phyloP scores from a whole-genome alignment of 2,329 filamentous ascomycete genomes.

The Aspergillus sp. region DNA sequence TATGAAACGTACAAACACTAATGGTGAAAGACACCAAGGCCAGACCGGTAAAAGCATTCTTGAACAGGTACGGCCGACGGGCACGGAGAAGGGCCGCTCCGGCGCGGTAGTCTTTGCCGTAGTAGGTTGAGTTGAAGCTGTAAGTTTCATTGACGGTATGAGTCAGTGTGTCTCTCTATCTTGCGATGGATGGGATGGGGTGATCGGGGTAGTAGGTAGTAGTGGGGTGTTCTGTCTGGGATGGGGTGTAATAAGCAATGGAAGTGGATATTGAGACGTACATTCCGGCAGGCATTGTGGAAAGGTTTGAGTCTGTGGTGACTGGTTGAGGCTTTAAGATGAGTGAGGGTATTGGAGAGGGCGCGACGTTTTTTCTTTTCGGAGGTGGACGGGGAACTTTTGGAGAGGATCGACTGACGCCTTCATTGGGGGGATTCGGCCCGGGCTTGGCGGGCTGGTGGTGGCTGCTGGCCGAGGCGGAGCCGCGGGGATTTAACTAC shows the following conservation, averaged over 20 bases:
- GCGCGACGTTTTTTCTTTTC: neutral
- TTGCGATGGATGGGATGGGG: neutral
- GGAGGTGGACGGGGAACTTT: neutral
- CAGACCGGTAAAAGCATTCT: conserved; percentile 81
- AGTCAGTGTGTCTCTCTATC: neutral
- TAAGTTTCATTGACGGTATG: neutral
- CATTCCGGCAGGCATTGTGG: conserved; percentile 21
- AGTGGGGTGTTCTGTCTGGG: neutral
- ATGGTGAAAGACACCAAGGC: conserved; percentile 73
- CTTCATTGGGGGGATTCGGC: neutral
- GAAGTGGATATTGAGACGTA: conserved; percentile 8
- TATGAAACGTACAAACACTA: conserved; percentile 71
- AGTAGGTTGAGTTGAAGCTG: conserved; percentile 78
- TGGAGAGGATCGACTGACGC: neutral
- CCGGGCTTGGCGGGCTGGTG: conserved; percentile 4
- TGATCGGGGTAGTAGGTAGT: neutral
- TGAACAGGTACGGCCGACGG: conserved; percentile 85
- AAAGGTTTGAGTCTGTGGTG: neutral
- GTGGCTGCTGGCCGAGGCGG: conserved; percentile 1
- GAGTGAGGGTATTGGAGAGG: neutral
- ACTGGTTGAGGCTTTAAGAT: neutral
- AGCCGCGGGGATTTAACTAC: neutral
- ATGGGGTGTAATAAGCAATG: no score
- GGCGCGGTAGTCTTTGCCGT: conserved; percentile 83
- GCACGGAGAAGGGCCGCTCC: conserved; percentile 88